Base-by-base conservation (phyloP, 805 yeast species). In the Pichia rugopelliculosa region DNA sequence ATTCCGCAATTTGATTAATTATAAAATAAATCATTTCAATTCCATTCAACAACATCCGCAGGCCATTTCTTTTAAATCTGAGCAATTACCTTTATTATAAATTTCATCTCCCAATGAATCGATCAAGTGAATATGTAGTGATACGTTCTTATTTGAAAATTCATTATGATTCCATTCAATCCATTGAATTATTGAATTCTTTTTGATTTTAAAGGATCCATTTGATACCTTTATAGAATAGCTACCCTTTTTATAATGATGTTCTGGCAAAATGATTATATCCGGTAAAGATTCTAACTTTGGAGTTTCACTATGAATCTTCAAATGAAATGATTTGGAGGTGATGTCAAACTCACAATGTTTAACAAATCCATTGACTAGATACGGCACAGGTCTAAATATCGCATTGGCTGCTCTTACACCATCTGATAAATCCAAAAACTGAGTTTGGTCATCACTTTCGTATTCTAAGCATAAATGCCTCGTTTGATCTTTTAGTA, bases 371-470 rank as follows among this genome's bases (percentile, higher is more conserved):
- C 98, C 98, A 30, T 71, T 72, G 0, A 83, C 72, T 4, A 82
- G 76, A 1, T 80, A 61, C 1, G 89, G 82, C 53, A 74, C 84
- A 2, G 98, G 97, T 41, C 99, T 72, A 24, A 87, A 66, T 1
- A 86, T 76, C 0, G 96, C 88, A 44, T 75, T 77, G 1, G 77
- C 72, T 0, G 93, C 95, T 36, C 97, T 70, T 1, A 84, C 74
- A 1, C 96, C 96, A 21, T 53, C 53, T 22, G 55, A 20, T 20
- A 44, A 34, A 56, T 42, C 24, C n/a, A 38, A 38, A 23, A 23
- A 20, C n/a, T 8, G 17, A n/a, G 8, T 21, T 12, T 36, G 25
- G 7, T 9, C 3, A 22, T 23, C 9, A 51, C 36, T 24, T 53
- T 58, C 10, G 42, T 15, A 9, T 53, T 57, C 5, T 44, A 47